Base-by-base conservation (phyloP, 176 grass and related monocot species). In the Typha latifolia region DNA sequence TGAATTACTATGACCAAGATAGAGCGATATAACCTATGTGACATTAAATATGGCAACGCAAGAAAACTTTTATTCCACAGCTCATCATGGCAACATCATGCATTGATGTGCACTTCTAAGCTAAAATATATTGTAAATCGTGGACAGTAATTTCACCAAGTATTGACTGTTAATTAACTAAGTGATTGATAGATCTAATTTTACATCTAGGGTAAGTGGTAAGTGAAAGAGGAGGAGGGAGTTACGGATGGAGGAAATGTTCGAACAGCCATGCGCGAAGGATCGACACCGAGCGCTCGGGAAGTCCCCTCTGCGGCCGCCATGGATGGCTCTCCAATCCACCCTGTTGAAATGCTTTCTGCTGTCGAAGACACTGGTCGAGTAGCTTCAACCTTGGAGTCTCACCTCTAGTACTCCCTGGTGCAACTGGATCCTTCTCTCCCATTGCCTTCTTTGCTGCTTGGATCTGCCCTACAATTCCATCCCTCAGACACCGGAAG, bases 181-280 rank as follows among this genome's bases (percentile, higher is more conserved):
- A 10, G 0, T 6, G 37, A 43, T 43, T 43, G 27, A 29, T 43
- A 1, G 10, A 6, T 43, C 37, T 43, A 9, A 10, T 43, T 37
- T 5, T 43, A 10, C 37, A 43, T 43, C 37, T 43, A 43, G 37
- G 37, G 37, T 43, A 43, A 43, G 37, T 43, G 24, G 37, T 6
- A 43, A 43, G 37, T 43, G 37, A 43, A 0, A 43, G 37, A 43
- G 37, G 1, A 43, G 37, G 31, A 47, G 32, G 16, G 47, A 62
- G 66, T 82, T 88, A 96, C 91, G 91, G 91, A 70, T 91, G 87
- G 12, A 96, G 82, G 79, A 96, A 96, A 70, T 96, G 91, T 37
- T 96, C 91, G 69, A 96, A 96, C 15, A 96, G 82, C 91, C 91
- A 96, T 0, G 91, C 84, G 4, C 91, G 91, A 13, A 96, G 91